Evolutionary conservation across 352 stramenopile species (phyloP).

Genomic region (Pilasporangium apinafurcum): DNA sequence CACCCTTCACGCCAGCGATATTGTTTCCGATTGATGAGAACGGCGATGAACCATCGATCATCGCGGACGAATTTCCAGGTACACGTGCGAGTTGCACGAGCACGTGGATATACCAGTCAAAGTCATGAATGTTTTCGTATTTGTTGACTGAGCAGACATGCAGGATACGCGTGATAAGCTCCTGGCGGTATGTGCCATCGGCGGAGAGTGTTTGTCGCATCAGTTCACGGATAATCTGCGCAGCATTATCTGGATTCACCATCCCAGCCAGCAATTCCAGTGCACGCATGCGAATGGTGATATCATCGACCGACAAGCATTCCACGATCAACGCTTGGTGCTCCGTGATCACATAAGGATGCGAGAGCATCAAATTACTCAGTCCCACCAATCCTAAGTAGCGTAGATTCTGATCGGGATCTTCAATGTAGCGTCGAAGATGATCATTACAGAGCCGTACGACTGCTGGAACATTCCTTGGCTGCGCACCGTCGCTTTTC

Average conservation of each 20-base stretch:
- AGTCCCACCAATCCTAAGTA: slow-evolving; percentile 98
- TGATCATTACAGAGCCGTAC: slow-evolving; percentile 95
- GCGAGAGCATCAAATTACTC: slow-evolving; percentile 94
- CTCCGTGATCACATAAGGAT: slow-evolving; percentile 93
- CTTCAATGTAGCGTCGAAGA: slow-evolving; percentile 94
- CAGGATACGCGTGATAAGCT: slow-evolving; percentile 95
- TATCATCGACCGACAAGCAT: slow-evolving; percentile 97
- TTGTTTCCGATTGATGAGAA: slow-evolving; percentile 25
- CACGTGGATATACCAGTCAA: slow-evolving; percentile 98
- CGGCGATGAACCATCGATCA: slow-evolving; percentile 24
- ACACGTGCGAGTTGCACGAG: slow-evolving; percentile 93
- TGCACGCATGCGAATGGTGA: slow-evolving; percentile 97
- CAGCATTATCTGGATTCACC: slow-evolving; percentile 94
- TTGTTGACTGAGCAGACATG: slow-evolving; percentile 97
- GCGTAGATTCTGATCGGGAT: slow-evolving; percentile 99
- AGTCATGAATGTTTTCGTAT: slow-evolving; percentile 97
- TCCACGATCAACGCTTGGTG: slow-evolving; percentile 94
- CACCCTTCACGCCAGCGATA: slow-evolving; percentile 18
- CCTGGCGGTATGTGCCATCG: slow-evolving; percentile 92
- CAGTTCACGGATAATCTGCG: slow-evolving; percentile 95
- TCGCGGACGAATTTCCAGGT: slow-evolving; percentile 53
- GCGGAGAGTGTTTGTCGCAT: slow-evolving; percentile 93
- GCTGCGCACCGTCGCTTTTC: slow-evolving; percentile 94
- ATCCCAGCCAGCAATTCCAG: slow-evolving; percentile 95
- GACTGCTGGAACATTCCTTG: slow-evolving; percentile 90